Base-by-base conservation (phyloP, 129 eudicot genomes). In the Pulicaria dysenterica region DNA sequence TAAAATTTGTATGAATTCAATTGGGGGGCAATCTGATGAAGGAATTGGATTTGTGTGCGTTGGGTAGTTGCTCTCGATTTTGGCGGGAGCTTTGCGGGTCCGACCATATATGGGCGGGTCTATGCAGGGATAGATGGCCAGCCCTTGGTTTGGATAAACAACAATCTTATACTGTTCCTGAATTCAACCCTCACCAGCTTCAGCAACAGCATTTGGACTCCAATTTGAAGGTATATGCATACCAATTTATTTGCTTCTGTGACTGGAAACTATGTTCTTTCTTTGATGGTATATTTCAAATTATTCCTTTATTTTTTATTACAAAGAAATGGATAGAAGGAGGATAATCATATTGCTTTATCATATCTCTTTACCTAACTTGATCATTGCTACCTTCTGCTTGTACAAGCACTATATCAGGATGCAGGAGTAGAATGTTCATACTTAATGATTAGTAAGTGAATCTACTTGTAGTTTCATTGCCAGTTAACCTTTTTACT, bases 61-160 rank as follows among this genome's bases (percentile, higher is more conserved):
- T 91, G 78, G 95, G 95, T 5, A 84, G 92, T 69, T 91, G 97
- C 69, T 84, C 90, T 16, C 73, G 86, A 53, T 91, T 83, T 73
- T 91, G 97, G 97, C 84, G 92, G 85, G 91, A 90, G 79, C 70
- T 94, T 7, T 94, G 96, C 53, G 95, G 84, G 82, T 85, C 87
- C 38, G 93, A 94, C 79, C 75, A 81, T 78, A 74, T 94, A 69
- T 94, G 98, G 98, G 77, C 86, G 73, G 73, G 86, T 82, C 82
- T 94, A 46, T 90, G 79, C 73, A 79, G 66, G 79, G 78, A 87
- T 34, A 74, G 98, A 69, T 94, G 98, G 98, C 91, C 96, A 43
- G 77, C 75, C 69, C 76, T 88, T 24, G 44, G 40, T 77, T 39
- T 63, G 42, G 80, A 70, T 56, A 43, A 77, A 14, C 63, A 72